A percentile compares a stretch with the other conserved stretches of the same genome.
Evolutionary conservation across 108 stramenopile species (phyloP).

Genomic region (Nitzschia inconspicua): DNA sequence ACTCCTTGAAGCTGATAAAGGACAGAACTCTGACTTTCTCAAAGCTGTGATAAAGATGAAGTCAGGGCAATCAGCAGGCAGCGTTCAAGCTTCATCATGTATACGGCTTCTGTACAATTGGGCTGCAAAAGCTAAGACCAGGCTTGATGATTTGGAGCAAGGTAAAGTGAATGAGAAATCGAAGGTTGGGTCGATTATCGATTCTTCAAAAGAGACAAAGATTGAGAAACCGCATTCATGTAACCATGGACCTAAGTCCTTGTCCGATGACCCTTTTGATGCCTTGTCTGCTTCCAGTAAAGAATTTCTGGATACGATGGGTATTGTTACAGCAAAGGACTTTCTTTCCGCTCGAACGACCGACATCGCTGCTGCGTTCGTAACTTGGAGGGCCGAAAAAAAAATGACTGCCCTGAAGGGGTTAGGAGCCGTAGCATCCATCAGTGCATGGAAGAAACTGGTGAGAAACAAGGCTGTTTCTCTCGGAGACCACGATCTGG

Average conservation of each 20-base stretch:
- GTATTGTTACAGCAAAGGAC: constrained; percentile 31
- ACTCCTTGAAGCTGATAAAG: constrained; percentile 28
- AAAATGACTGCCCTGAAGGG: constrained; percentile 46
- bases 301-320: constrained; percentile 15
- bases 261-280: constrained; percentile 14
- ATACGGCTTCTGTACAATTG: constrained; percentile 18
- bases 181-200: not conserved
- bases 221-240: too few relatives aligned
- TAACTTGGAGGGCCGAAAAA: constrained; percentile 23
- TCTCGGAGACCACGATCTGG: not conserved
- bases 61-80: not conserved
- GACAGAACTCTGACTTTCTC: constrained; percentile 4
- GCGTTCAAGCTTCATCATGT: constrained; percentile 4
- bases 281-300: constrained; percentile 13
- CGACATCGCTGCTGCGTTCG: constrained; percentile 34
- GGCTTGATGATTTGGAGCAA: constrained; percentile 8
- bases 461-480: constrained; percentile 29
- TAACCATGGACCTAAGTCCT: not conserved
- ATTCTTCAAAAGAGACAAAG: not conserved
- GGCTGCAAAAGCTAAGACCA: constrained; percentile 9
- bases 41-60: constrained; percentile 10
- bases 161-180: not conserved
- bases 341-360: constrained; percentile 44
- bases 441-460: constrained; percentile 51
- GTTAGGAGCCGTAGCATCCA: constrained; percentile 44